Percentiles rank a stretch among this genome's conserved stretches.
Conservation (phyloP, 345 rosid species). For the Brassica carinata region DNA sequence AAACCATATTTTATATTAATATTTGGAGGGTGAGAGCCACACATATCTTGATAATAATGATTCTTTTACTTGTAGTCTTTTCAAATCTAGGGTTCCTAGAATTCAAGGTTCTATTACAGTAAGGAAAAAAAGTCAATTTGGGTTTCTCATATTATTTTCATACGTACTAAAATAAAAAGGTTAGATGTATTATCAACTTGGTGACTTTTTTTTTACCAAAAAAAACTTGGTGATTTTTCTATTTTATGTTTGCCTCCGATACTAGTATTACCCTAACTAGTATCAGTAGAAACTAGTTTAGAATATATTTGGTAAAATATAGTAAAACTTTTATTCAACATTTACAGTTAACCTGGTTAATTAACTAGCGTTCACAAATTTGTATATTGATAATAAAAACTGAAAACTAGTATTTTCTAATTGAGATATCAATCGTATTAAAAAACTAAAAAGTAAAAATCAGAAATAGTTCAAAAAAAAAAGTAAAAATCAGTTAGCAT, state of each 20-base stretch:
- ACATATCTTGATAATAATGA: constrained; percentile 34
- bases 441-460: not conserved
- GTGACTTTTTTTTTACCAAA: not conserved
- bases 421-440: not conserved
- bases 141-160: constrained; percentile 27
- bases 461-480: not conserved
- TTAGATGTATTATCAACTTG: not conserved
- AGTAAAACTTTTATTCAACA: not conserved
- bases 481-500: not conserved
- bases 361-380: not conserved
- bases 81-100: constrained; percentile 40
- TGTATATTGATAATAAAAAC: not conserved
- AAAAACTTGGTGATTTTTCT: not conserved
- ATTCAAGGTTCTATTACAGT: constrained; percentile 28
- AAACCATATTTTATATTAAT: not conserved
- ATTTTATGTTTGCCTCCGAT: not conserved
- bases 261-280: not conserved
- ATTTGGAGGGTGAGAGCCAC: constrained; percentile 36
- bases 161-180: not conserved
- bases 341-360: not conserved
- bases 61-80: constrained; percentile 35
- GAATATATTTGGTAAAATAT: not conserved
- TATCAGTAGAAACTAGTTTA: not conserved
- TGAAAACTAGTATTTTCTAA: not conserved
- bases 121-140: constrained; percentile 30